phyloP scores from a whole-genome alignment of 805 yeast species.

The Cyberlindnera suaveolens region DNA sequence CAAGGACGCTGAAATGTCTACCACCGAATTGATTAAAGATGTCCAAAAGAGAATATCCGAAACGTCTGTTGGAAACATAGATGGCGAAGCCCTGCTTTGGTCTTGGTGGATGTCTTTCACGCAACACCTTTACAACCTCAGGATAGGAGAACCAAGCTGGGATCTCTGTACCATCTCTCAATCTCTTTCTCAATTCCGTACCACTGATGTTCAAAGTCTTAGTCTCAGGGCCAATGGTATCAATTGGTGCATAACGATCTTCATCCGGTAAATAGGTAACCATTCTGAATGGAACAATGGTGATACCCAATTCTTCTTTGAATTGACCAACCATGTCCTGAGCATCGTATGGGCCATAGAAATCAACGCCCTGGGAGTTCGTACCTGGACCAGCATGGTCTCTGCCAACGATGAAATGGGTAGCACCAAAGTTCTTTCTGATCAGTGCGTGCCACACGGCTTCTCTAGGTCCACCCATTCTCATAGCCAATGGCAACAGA shows the following conservation, averaged over 20 bases:
- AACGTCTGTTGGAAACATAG: conserved; percentile 53
- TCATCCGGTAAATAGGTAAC: conserved; percentile 94
- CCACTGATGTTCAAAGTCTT: conserved; percentile 91
- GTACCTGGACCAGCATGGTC: conserved; percentile 97
- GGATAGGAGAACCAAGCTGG: conserved; percentile 98
- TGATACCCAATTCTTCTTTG: conserved; percentile 74
- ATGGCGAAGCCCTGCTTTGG: conserved; percentile 82
- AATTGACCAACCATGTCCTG: conserved; percentile 78
- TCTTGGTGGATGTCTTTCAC: conserved; percentile 93
- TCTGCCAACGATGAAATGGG: conserved; percentile 96
- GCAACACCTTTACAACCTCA: conserved; percentile 84
- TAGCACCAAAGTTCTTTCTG: conserved; percentile 93
- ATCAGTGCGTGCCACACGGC: conserved; percentile 98
- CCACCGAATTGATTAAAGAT: conserved; percentile 85
- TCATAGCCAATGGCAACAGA: conserved; percentile 90
- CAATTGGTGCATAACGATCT: conserved; percentile 92
- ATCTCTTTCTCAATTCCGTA: conserved; percentile 84
- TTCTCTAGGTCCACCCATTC: conserved; percentile 99
- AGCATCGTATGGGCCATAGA: conserved; percentile 96
- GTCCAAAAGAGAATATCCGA: conserved; percentile 81
- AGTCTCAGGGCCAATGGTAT: conserved; percentile 73
- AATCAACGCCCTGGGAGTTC: conserved; percentile 84
- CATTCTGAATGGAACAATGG: conserved; percentile 94
- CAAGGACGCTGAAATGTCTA: conserved; percentile 56
- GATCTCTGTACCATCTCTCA: conserved; percentile 79